Conservation (phyloP, 306 rosid species). For the Glycyrrhiza uralensis region DNA sequence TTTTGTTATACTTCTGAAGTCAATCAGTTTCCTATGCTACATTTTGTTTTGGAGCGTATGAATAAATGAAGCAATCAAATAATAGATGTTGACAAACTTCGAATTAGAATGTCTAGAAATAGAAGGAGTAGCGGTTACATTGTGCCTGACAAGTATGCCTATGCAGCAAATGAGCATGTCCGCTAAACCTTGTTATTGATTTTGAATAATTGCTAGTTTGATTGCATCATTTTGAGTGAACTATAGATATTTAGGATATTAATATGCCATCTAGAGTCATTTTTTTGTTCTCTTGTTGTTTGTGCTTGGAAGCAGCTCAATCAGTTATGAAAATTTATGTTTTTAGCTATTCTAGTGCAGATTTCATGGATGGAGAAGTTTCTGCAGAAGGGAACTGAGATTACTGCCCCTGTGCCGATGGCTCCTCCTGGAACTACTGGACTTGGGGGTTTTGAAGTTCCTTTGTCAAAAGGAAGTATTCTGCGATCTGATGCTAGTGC, state of each 20-base stretch:
- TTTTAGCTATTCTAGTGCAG: slow-evolving; percentile 41
- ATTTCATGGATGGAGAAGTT: slow-evolving; percentile 99
- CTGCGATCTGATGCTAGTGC: slow-evolving; percentile 97
- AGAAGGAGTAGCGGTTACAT: not conserved
- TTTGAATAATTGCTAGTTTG: slow-evolving; percentile 5
- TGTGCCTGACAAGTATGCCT: not conserved
- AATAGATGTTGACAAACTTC: not conserved
- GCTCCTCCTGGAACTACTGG: slow-evolving; percentile 94
- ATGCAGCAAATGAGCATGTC: slow-evolving; percentile 6
- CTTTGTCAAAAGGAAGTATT: slow-evolving; percentile 78
- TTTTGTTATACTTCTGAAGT: not conserved
- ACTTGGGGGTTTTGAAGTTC: slow-evolving; percentile 98
- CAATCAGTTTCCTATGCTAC: slow-evolving; percentile 1
- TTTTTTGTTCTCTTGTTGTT: not conserved
- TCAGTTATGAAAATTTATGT: not conserved
- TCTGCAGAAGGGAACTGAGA: slow-evolving; percentile 86
- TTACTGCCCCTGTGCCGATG: slow-evolving; percentile 97
- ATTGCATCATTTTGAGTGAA: slow-evolving; percentile 5
- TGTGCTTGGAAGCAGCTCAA: not conserved
- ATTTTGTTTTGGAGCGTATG: slow-evolving; percentile 17
- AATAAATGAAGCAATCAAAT: slow-evolving; percentile 1
- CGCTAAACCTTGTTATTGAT: not conserved
- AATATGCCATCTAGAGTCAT: not conserved
- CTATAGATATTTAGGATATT: not conserved
- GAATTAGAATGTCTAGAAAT: slow-evolving; percentile 5